Evolutionary conservation across 2,329 filamentous ascomycete genomes (phyloP).

Genomic region (Trichoderma endophyticum): DNA sequence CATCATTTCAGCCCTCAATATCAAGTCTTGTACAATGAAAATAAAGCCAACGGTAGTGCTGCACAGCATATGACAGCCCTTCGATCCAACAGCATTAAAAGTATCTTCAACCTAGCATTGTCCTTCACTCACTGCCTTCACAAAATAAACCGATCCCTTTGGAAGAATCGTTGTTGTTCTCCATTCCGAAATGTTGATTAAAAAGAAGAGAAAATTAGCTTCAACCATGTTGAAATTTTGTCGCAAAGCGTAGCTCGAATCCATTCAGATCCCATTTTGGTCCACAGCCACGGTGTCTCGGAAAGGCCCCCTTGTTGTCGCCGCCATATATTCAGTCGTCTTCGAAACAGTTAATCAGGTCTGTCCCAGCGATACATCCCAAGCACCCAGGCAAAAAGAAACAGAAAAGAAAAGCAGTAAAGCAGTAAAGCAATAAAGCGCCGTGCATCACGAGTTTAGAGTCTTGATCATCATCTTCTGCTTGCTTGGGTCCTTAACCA

Average conservation of each 20-base stretch:
- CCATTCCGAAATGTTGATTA: background rate
- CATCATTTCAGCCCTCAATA: background rate
- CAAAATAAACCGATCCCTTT: background rate
- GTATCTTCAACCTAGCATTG: background rate
- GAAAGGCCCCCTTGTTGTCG: background rate
- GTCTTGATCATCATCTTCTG: constrained; percentile 72
- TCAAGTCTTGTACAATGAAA: constrained; percentile 20
- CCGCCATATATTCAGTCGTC: constrained; percentile 12
- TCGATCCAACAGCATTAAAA: constrained; percentile 20
- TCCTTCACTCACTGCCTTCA: background rate
- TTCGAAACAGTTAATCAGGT: background rate
- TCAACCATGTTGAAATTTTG: background rate
- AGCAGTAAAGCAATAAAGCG: background rate
- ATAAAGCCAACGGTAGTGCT: constrained; percentile 15
- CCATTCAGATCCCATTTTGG: background rate
- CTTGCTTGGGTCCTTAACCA: constrained; percentile 66
- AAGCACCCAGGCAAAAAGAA: background rate
- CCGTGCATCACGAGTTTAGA: constrained; percentile 46
- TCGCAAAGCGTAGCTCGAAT: background rate
- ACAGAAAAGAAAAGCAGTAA: background rate
- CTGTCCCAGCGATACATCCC: background rate
- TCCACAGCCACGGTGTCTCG: background rate
- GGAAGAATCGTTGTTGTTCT: background rate
- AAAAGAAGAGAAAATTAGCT: background rate
- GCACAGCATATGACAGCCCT: constrained; percentile 7